Evolutionary conservation across 441 rosid genomes (phyloP).

Genomic region (Theobroma grandiflorum): DNA sequence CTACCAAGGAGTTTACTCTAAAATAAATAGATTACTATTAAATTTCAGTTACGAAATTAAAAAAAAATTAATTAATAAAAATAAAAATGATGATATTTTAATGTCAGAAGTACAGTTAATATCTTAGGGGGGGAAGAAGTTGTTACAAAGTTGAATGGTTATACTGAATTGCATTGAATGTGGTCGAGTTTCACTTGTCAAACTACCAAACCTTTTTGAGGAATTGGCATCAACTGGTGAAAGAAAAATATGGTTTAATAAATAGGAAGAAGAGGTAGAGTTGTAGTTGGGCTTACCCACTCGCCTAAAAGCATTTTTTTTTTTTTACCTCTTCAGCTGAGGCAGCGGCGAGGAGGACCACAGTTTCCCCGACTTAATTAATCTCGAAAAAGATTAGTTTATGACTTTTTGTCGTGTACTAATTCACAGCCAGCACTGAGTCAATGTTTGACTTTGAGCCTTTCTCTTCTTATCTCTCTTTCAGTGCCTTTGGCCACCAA

Average conservation of each 20-base stretch:
- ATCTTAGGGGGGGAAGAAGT: not conserved
- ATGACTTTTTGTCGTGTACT: not conserved
- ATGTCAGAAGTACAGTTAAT: not conserved
- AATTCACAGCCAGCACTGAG: not conserved
- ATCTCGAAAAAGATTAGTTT: not conserved
- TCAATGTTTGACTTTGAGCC: not conserved
- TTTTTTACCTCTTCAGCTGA: not conserved
- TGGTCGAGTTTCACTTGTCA: not conserved
- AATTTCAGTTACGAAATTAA: too few relatives aligned
- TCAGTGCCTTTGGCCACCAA: constrained; percentile 3
- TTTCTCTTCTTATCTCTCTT: not conserved
- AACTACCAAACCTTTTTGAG: not conserved
- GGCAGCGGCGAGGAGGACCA: not conserved
- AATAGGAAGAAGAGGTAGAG: not conserved
- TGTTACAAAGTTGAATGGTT: not conserved
- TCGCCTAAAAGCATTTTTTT: not conserved
- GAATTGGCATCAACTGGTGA: not conserved
- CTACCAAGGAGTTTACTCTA: too few relatives aligned
- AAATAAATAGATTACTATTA: too few relatives aligned
- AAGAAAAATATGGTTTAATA: not conserved
- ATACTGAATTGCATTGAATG: not conserved
- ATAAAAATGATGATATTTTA: too few relatives aligned
- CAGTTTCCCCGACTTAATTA: not conserved
- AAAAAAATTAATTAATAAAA: too few relatives aligned
- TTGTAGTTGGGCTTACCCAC: constrained; percentile 3